Conservation (phyloP, 2,329 filamentous ascomycete species). For the Fusarium sp. region DNA sequence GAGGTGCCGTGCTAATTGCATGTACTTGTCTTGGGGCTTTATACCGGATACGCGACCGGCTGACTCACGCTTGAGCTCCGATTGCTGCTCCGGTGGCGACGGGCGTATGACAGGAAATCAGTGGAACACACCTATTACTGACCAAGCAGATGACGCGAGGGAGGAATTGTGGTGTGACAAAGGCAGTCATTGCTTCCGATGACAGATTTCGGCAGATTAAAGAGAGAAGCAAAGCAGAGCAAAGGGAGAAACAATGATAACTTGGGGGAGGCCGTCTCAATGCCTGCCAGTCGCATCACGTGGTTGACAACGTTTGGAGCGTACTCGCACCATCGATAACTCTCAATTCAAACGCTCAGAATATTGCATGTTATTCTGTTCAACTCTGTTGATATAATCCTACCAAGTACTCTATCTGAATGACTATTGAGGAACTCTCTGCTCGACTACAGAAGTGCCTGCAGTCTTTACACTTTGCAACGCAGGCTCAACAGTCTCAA, state of each 20-base stretch:
- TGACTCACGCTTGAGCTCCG: background rate
- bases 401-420: background rate
- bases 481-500: background rate
- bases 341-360: background rate
- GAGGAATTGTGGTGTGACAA: background rate
- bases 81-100: background rate
- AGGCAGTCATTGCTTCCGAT: background rate
- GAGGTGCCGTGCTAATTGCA: background rate
- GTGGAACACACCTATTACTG: background rate
- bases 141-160: background rate
- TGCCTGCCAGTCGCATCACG: background rate
- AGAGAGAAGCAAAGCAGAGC: background rate
- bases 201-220: background rate
- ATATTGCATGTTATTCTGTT: background rate
- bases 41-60: background rate
- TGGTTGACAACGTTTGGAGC: background rate
- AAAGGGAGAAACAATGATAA: background rate
- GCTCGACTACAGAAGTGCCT: background rate
- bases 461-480: background rate
- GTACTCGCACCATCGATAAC: background rate
- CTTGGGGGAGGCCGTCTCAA: background rate
- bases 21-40: background rate
- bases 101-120: background rate
- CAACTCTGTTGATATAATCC: background rate
- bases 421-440: background rate